Evolutionary conservation across 2,329 filamentous ascomycete species (phyloP), one percentile per base, ranked within the genome.

Genomic region (Penicillium sp.): DNA sequence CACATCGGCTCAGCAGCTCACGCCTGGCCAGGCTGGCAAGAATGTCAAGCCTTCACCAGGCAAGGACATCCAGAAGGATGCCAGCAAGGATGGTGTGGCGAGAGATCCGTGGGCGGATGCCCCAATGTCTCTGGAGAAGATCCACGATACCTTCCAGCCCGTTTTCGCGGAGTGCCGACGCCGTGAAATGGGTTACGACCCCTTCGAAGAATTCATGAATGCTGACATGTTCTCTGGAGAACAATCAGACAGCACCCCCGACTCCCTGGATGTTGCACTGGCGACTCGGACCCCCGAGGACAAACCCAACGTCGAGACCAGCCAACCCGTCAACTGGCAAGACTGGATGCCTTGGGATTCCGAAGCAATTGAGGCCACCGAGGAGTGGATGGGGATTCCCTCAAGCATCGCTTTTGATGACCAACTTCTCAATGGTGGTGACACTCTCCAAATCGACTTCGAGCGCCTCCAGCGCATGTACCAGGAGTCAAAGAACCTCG

Each of bases 61-160:
- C 50, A 67, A 66, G 41, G 62, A 66, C 14, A 58, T 44, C 18
- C 67, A 64, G 53, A 67, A 65, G 39, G 63, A 65, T 18, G 28
- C 45, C 28, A 56, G 47, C 11, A 69, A 67, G 39, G 55, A 54
- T 27, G 50, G 52, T 18, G 51, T 48, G 16, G 24, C 22, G 9
- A 69, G 67, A 52, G 68, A 74, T 46, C 62, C 62, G 3, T 76
- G 73, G 74, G 64, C 64, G 20, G 63, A 70, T 18, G 70, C 68
- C 46, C 60, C 67, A 25, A 65, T 74, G 25, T 70, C 71, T 25
- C 63, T 71, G 11, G 69, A 72, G 22, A 58, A 63, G 7, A 69
- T 76, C 20, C 65, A 69, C 36, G 64, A 72, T 44, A 65, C 70
- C 13, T 76, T 76, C 52, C 59, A 61, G 25, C 51, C 56, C 11